These are phyloP conservation scores for Monosporascus sp. DNA, from an alignment of 2,329 filamentous ascomycete species.

Conservation along the genomic window DNA sequence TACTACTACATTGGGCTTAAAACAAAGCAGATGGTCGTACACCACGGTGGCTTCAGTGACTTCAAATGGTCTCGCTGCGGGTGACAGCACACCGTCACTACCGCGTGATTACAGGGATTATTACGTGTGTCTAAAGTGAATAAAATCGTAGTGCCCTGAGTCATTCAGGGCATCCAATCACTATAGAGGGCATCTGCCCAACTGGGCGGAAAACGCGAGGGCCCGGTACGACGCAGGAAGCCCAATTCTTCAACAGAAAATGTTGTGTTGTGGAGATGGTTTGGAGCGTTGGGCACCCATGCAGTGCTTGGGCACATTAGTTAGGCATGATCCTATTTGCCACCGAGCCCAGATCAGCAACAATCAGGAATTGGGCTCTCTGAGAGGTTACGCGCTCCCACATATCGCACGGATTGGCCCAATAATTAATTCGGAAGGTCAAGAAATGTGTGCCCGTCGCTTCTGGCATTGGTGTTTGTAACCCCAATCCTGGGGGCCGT, in stretches of 20 bases:
- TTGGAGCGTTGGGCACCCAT: not conserved
- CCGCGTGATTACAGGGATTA: not conserved
- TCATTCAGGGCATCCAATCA: not conserved
- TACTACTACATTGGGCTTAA: not conserved
- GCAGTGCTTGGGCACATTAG: not conserved
- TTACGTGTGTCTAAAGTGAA: not conserved
- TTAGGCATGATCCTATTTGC: not conserved
- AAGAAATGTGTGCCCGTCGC: not conserved
- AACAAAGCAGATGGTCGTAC: not conserved
- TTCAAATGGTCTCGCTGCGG: not conserved
- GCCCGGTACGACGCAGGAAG: not conserved
- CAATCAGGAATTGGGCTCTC: not conserved
- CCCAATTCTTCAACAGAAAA: not conserved
- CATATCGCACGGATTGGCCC: not conserved
- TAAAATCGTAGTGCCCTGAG: not conserved
- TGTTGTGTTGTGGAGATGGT: not conserved
- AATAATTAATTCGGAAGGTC: not conserved
- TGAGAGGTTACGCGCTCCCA: not conserved
- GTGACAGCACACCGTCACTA: not conserved
- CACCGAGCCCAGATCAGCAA: not conserved
- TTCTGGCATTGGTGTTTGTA: not conserved
- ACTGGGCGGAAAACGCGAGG: not conserved
- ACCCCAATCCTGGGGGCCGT: not conserved
- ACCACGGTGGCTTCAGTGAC: not conserved
- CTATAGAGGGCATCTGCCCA: not conserved